Evolutionary conservation across 768 basidiomycete species (phyloP).

Genomic region (Serendipita vermifera): DNA sequence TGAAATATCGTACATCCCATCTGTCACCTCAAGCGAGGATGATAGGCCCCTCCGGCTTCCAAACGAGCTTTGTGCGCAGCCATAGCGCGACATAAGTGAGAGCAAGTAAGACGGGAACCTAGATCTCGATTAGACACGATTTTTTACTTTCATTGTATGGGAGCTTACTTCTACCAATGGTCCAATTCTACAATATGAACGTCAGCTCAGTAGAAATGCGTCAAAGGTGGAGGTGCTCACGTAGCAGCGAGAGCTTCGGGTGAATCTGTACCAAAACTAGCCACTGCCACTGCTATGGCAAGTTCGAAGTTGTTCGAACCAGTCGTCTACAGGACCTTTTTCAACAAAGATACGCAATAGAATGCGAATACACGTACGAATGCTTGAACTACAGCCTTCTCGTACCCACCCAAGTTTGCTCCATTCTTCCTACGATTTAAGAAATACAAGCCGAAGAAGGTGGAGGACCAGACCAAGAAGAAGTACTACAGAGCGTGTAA

Average conservation of each 20-base stretch:
- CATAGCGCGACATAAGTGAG: conserved; percentile 53
- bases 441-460: conserved; percentile 44
- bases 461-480: conserved; percentile 55
- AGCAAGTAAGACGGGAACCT: conserved; percentile 50
- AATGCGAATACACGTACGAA: conserved; percentile 51
- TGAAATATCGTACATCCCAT: too few relatives aligned
- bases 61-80: conserved; percentile 29
- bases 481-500: conserved; percentile 42
- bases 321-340: background rate
- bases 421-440: conserved; percentile 26
- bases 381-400: conserved; percentile 61
- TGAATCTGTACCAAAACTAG: conserved; percentile 63
- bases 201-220: background rate
- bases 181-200: conserved; percentile 31
- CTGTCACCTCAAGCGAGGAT: background rate
- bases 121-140: background rate
- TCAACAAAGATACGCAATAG: background rate
- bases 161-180: conserved; percentile 58
- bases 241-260: conserved; percentile 74
- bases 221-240: conserved; percentile 19
- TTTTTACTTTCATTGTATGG: conserved; percentile 17
- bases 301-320: conserved; percentile 38
- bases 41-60: conserved; percentile 21
- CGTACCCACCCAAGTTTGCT: conserved; percentile 33
- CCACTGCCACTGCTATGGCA: conserved; percentile 70